Evolutionary conservation across 306 rosid genomes (phyloP).

Genomic region (Lablab purpureus): DNA sequence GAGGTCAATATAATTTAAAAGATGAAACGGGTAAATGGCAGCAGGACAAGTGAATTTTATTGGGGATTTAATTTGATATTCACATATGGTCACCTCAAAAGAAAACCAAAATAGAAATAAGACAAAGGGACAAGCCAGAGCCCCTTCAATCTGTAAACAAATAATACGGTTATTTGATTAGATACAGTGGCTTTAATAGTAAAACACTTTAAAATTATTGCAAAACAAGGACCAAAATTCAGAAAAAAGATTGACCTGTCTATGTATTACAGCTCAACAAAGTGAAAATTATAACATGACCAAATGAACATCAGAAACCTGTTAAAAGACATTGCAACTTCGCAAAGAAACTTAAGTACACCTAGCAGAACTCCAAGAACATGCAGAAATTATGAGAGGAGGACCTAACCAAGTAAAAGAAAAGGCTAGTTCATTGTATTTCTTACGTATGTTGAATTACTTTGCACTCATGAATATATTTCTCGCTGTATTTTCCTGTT

Average conservation of each 20-base stretch:
- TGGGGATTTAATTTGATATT: constrained; percentile 8
- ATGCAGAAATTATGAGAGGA: neutral
- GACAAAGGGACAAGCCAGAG: neutral
- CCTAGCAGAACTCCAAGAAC: constrained; percentile 18
- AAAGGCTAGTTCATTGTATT: constrained; percentile 30
- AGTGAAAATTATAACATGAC: constrained; percentile 19
- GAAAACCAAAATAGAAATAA: neutral
- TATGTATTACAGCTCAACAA: constrained; percentile 22
- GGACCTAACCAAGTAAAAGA: constrained; percentile 14
- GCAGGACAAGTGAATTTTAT: neutral
- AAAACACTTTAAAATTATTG: neutral
- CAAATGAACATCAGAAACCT: neutral
- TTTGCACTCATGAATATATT: neutral
- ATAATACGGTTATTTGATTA: neutral
- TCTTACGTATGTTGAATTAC: constrained; percentile 9
- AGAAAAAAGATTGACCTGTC: neutral
- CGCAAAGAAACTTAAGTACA: constrained; percentile 29
- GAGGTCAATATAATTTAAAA: constrained; percentile 27
- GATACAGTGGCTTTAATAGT: neutral
- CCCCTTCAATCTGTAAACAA: constrained; percentile 12
- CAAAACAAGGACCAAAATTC: constrained; percentile 1
- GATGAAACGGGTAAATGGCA: neutral
- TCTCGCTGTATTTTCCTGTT: constrained; percentile 4
- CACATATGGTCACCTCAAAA: neutral
- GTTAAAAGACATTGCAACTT: constrained; percentile 6